Evolutionary conservation across 2,329 filamentous ascomycete species (phyloP), one percentile per base, ranked within the genome.

Genomic region (Fusarium agapanthi): DNA sequence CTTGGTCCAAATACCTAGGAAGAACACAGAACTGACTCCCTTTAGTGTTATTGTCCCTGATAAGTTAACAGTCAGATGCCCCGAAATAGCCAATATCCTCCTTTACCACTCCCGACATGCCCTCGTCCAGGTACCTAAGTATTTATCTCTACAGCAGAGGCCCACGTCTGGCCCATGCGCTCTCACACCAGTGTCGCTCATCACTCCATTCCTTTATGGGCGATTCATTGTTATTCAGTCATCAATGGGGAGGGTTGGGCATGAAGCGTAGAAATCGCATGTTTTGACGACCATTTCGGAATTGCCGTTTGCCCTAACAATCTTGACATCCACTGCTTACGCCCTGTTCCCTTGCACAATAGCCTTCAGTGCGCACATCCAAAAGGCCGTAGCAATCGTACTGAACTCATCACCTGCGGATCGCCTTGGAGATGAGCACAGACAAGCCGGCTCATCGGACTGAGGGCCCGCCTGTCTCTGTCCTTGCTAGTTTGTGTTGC

Each of bases 151-250:
- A 37, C 44, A 62, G 48, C 69, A 60, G 37, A 67, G 30, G 43
- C 70, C 61, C 54, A 58, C 26, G 30, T n/a, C 50, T 67, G 70
- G 61, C 32, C 70, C 61, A 63, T 72, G 70, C 70, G 41, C 41
- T 32, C 57, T 54, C 32, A 54, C 66, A 48, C 60, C 50, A 60
- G 26, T 48, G 34, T 48, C 48, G 57, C 26, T 41, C 32, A 45
- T 64, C 69, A 61, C 51, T 59, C 55, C 65, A 55, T 65, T 65
- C 45, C 64, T 61, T 73, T 51, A 26, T 54, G 37, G 38, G n/a
- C 51, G 57, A 69, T 55, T 66, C 48, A 73, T 60, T 67, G 53
- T 60, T 26, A 40, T 67, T 41, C 56, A 41, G 40, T 51, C 59
- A 45, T 47, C 32, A n/a, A 35, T 57, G 20, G 26, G 20, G 20